Percentiles rank a stretch among this genome's conserved stretches.
These are phyloP conservation scores for Xylaria sp. DNA, from an alignment of 2,329 filamentous ascomycete species.

Conservation along the genomic window DNA sequence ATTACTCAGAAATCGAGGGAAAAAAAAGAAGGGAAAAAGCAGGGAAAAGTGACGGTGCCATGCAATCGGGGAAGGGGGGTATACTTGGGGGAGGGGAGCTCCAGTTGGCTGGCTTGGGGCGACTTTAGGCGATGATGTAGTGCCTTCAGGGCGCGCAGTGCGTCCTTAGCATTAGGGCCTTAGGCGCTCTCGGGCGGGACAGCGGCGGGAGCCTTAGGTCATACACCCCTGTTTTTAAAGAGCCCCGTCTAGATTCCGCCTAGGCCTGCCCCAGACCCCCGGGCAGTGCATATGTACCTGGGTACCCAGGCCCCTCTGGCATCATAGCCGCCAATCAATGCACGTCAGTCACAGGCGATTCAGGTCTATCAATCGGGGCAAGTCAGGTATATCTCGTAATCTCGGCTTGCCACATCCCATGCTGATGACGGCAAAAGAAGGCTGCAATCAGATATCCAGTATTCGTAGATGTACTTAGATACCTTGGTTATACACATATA, in stretches of 20 bases:
- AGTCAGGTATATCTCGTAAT: conserved; percentile 8
- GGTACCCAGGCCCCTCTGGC: background rate
- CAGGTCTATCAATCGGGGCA: conserved; percentile 9
- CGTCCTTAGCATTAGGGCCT: conserved; percentile 1
- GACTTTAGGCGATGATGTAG: conserved; percentile 36
- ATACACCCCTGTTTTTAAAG: conserved; percentile 32
- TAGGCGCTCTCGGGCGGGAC: conserved; percentile 21
- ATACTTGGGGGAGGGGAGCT: conserved; percentile 25
- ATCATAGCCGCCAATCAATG: conserved; percentile 26
- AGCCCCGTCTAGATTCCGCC: background rate
- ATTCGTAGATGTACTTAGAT: background rate
- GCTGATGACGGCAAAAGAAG: conserved; percentile 17
- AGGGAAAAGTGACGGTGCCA: conserved; percentile 36
- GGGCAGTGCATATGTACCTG: too few relatives aligned
- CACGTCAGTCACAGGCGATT: conserved; percentile 17
- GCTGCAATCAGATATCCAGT: background rate
- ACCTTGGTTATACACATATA: background rate
- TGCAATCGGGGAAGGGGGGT: conserved; percentile 31
- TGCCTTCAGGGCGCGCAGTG: conserved; percentile 30
- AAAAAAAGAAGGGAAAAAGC: conserved; percentile 29
- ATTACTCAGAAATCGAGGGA: conserved; percentile 23
- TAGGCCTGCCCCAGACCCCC: background rate
- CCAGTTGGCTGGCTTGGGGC: conserved; percentile 16
- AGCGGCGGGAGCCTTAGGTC: conserved; percentile 29
- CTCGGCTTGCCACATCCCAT: conserved; percentile 17